Evolutionary conservation across 768 basidiomycete genomes (phyloP), one percentile per base, ranked within the genome.

Genomic region (Termitomyces sp.): DNA sequence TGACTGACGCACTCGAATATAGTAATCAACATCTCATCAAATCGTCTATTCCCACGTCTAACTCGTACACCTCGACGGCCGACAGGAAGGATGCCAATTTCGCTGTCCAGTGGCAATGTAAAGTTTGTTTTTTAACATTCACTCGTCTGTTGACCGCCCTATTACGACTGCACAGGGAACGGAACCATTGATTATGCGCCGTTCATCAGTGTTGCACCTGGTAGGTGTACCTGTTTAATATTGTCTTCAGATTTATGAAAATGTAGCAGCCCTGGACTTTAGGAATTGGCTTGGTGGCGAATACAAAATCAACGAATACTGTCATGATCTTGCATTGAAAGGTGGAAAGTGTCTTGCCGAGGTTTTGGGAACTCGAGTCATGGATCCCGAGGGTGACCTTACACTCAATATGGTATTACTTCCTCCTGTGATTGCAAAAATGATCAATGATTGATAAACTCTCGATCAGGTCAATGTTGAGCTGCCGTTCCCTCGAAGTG

Each of bases 261-360:
- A 8, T 18, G 52, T 31, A 22, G 6, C 52, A 85, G 94, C 92
- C 0, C 68, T 94, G 8, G 81, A 88, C 42, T 94, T 93, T 72
- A 83, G 94, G 39, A 70, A 82, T 55, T 85, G 83, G 78, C 73
- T 94, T 13, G 92, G 93, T 0, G 93, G 94, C 3, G 93, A 96
- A 70, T 72, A 80, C 31, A 81, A 79, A 61, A 93, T 94, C 57
- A 85, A 84, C 60, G 75, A 73, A 1, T 94, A 94, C 68, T 90
- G 85, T 61, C 88, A 86, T 66, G 64, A 76, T 10, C 78, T 94
- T 8, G 92, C 91, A 2, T 58, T 87, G 5, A 69, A 78, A 44
- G 93, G 92, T 20, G 89, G 87, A 0, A 78, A 79, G 61, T 71
- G 72, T 5, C 74, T 94, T 6, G 84, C 86, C 0, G 75, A 86